These are phyloP conservation scores for Cephaloascus fragrans DNA, from an alignment of 805 yeast genomes.

Conservation along the genomic window DNA sequence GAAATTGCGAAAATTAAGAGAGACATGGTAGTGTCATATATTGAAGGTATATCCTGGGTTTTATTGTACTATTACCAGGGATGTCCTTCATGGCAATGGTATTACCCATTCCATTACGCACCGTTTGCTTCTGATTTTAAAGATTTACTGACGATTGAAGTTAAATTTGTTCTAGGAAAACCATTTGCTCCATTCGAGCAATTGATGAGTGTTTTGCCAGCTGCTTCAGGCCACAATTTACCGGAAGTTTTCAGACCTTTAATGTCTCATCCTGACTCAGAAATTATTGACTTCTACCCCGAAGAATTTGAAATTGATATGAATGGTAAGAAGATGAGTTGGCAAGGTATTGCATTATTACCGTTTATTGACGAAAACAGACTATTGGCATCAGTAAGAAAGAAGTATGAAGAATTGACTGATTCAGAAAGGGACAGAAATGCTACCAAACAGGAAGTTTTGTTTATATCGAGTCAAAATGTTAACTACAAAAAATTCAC, in stretches of 20 bases:
- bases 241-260: constrained; percentile 75
- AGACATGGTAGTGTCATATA: constrained; percentile 59
- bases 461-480: constrained; percentile 60
- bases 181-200: constrained; percentile 92
- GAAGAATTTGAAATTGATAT: constrained; percentile 81
- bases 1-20: constrained; percentile 43
- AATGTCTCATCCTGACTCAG: constrained; percentile 74
- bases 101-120: constrained; percentile 93
- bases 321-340: constrained; percentile 90
- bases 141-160: constrained; percentile 39
- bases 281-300: constrained; percentile 86
- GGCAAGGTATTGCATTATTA: constrained; percentile 88
- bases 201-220: constrained; percentile 90
- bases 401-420: constrained; percentile 51
- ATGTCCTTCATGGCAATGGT: constrained; percentile 99
- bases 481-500: constrained; percentile 31
- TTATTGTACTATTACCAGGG: constrained; percentile 91
- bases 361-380: constrained; percentile 88
- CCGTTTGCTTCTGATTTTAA: constrained; percentile 90
- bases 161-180: constrained; percentile 54
- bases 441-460: constrained; percentile 56
- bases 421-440: constrained; percentile 66
- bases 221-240: constrained; percentile 79
- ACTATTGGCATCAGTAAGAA: constrained; percentile 54
- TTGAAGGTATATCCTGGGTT: constrained; percentile 98